phyloP scores from a whole-genome alignment of 805 yeast genomes.

The Jamesozyma jinghongensis region DNA sequence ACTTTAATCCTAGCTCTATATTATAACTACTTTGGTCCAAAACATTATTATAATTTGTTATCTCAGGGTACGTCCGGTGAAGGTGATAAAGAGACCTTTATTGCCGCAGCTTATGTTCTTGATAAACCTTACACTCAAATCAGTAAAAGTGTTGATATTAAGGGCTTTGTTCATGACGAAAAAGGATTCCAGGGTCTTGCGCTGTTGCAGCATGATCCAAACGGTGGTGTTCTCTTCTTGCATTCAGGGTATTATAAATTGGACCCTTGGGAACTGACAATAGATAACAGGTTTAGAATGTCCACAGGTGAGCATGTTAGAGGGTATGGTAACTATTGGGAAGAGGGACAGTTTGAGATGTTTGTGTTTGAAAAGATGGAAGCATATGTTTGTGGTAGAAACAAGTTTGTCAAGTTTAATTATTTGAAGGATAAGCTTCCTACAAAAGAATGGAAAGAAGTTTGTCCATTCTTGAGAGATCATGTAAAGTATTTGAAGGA shows the following conservation, averaged over 20 bases:
- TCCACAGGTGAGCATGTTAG: slow-evolving; percentile 17
- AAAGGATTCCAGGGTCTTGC: slow-evolving; percentile 51
- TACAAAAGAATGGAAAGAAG: slow-evolving; percentile 5
- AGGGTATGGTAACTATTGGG: slow-evolving; percentile 13
- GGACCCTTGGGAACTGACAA: slow-evolving; percentile 27
- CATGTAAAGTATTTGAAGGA: slow-evolving; percentile 13
- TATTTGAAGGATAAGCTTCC: slow-evolving; percentile 12
- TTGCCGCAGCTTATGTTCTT: slow-evolving; percentile 50
- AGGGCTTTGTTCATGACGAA: slow-evolving; percentile 31
- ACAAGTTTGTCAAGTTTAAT: slow-evolving; percentile 9
- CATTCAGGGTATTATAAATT: slow-evolving; percentile 36
- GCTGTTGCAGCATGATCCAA: slow-evolving; percentile 58
- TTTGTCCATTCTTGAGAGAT: slow-evolving; percentile 22
- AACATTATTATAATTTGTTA: slow-evolving; percentile 55
- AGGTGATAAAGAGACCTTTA: slow-evolving; percentile 73
- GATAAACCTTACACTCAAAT: slow-evolving; percentile 43
- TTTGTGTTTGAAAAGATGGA: slow-evolving; percentile 19
- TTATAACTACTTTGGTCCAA: slow-evolving; percentile 61
- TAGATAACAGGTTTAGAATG: slow-evolving; percentile 12
- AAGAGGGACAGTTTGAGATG: slow-evolving; percentile 21
- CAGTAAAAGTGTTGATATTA: slow-evolving; percentile 21
- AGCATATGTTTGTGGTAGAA: slow-evolving; percentile 12
- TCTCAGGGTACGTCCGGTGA: slow-evolving; percentile 73
- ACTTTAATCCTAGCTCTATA: slow-evolving; percentile 53
- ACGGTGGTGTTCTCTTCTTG: slow-evolving; percentile 26